A percentile compares a stretch with the other conserved stretches of the same genome.
These are phyloP conservation scores for Boletus patriciae DNA, from an alignment of 768 basidiomycete genomes.

Conservation along the genomic window DNA sequence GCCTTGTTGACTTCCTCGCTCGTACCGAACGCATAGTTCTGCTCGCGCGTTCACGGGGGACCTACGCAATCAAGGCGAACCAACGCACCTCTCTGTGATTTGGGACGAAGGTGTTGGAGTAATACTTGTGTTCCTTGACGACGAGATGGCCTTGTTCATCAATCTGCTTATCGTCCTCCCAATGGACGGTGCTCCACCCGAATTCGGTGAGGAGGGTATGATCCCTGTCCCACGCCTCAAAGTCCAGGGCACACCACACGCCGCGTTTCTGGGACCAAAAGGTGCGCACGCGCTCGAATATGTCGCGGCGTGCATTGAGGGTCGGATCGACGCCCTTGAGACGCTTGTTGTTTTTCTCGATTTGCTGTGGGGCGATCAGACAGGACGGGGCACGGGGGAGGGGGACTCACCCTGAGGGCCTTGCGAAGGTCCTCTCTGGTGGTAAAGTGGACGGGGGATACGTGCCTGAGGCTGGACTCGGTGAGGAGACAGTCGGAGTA, in stretches of 20 bases:
- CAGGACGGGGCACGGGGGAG: background rate
- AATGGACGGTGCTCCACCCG: constrained; percentile 67
- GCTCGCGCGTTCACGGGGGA: background rate
- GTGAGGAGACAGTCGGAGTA: constrained; percentile 76
- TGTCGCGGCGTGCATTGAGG: constrained; percentile 54
- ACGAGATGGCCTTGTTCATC: constrained; percentile 59
- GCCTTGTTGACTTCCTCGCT: constrained; percentile 54
- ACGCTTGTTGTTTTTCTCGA: constrained; percentile 79
- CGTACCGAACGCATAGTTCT: constrained; percentile 69
- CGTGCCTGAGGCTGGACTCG: constrained; percentile 52
- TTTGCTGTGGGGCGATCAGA: constrained; percentile 44
- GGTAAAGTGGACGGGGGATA: constrained; percentile 57
- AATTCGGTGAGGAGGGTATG: constrained; percentile 77
- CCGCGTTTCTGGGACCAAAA: constrained; percentile 65
- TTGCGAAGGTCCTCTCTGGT: constrained; percentile 54
- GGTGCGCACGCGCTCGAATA: constrained; percentile 67
- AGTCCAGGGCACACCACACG: constrained; percentile 76
- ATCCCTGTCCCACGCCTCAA: constrained; percentile 82
- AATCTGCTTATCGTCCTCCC: constrained; percentile 51
- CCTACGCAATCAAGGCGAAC: too few species aligned
- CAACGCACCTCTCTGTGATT: constrained; percentile 55
- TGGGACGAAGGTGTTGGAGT: constrained; percentile 63
- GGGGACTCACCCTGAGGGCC: constrained; percentile 53
- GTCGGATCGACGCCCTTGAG: constrained; percentile 62
- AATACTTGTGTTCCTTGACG: constrained; percentile 58